Evolutionary conservation across 768 basidiomycete species (phyloP), one percentile per base, ranked within the genome.

Genomic region (Tulasnella sp.): DNA sequence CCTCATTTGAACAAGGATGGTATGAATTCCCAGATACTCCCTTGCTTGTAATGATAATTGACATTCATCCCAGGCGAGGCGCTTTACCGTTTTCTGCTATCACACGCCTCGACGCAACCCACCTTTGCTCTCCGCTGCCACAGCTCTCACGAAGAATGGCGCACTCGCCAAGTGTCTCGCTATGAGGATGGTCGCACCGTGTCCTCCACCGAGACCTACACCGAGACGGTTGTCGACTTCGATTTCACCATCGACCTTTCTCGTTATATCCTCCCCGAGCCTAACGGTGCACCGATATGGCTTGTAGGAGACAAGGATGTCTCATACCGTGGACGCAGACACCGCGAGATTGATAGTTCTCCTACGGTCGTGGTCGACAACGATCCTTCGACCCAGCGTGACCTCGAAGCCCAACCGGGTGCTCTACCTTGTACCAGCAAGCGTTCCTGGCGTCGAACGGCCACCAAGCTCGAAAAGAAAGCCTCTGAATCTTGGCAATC

Each of bases 61-160:
- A 51, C 61, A 17, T 50, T 46, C 6, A 46, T 15, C 1, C 19
- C 57, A 83, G 82, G 83, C 42, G 82, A 83, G 63, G 80, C 81
- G 0, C 73, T 87, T 21, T 86, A 84, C 66, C 78, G 83, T 57
- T 89, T 86, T 67, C 69, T 89, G 15, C 75, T 85, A 21, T 72
- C 73, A 3, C 78, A 82, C 51, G 73, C 81, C 1, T 66, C 63
- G 31, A 67, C 62, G 2, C 71, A 69, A 2, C 83, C 82, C 4
- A 67, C 58, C 19, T 70, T 76, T 59, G 66, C 69, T 34, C 64
- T 84, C 4, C 75, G 73, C 40, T 74, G 75, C 60, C 68, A 68
- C 14, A 84, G 84, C 8, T 73, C 74, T 0, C 84, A 84, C 63
- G 59, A 66, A 2, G 83, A 86, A 63, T 74, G 69, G 7, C 75